Base-by-base conservation (phyloP, 2,329 filamentous ascomycete species). In the Aspergillus persii region DNA sequence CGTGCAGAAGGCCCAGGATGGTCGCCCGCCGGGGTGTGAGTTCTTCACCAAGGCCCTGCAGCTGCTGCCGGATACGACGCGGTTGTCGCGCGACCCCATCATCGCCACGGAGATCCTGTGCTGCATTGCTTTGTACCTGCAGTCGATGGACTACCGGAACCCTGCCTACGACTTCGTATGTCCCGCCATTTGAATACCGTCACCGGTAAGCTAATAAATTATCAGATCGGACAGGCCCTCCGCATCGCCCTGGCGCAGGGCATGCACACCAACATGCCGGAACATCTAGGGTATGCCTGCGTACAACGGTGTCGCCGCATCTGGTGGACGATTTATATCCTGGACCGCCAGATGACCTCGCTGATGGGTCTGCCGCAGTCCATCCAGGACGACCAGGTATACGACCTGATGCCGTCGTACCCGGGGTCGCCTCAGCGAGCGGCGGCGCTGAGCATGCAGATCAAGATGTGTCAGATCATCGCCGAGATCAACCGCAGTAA, bases 261-360 rank as follows among this genome's bases (percentile, higher is more conserved):
- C 1, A 80, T 84, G 77, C 81, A 84, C 58, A 83, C 80, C 0
- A 75, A 83, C 30, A 82, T 84, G 80, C 78, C 76, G 0, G 69
- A 75, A 2, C 71, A 79, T 26, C 61, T 83, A 0, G 77, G 77
- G 0, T 74, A 77, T 1, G 60, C 65, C 0, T 63, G 75, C 1
- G 77, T 81, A 0, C 76, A 84, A 59, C 69, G 83, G 53, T 80
- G 77, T 54, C 79, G 81, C 1, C 77, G 77, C 36, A 74, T 82
- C 8, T 85, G 81, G 81, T 84, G 82, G 81, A 84, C 83, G 0
- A 74, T 83, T 0, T 84, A 83, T 46, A 74, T 84, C 1, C 68
- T 84, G 1, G 82, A 84, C 55, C 76, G 82, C 2, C 77, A 84
- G 62, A 82, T 84, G 76, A 81, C 81, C 1, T 81, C 81, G 0